These are phyloP conservation scores for Parsonsia alboflavescens DNA, from an alignment of 257 asterid species.

Conservation along the genomic window DNA sequence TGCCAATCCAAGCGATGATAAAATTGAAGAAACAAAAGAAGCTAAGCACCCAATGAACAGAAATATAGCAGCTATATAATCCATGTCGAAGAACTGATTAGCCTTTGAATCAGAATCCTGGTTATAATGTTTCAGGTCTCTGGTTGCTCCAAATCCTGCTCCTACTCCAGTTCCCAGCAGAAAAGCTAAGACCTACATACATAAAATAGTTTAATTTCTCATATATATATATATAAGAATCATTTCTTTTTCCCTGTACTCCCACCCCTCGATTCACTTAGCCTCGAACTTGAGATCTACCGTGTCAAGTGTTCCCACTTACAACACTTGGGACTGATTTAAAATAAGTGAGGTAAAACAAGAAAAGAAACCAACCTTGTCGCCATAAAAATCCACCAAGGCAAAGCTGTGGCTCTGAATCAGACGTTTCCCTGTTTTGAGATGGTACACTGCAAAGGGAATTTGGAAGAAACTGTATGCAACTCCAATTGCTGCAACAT, in stretches of 20 bases:
- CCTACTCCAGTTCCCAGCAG: constrained; percentile 19
- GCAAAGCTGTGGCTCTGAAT: constrained; percentile 6
- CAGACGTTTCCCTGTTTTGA: constrained; percentile 8
- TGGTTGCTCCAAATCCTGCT: constrained; percentile 21
- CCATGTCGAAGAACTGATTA: constrained; percentile 1
- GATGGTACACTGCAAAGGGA: constrained; percentile 15
- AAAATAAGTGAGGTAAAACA: too few relatives aligned
- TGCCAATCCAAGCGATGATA: constrained; percentile 6
- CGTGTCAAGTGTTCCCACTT: too few relatives aligned
- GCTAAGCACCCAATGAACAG: constrained; percentile 9
- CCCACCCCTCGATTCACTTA: too few relatives aligned
- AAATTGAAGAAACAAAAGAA: constrained; percentile 9
- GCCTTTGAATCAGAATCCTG: not conserved
- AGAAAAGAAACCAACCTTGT: constrained; percentile 10
- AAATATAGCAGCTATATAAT: constrained; percentile 13
- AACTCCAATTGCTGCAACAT: constrained; percentile 11
- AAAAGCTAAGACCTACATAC: constrained; percentile 4
- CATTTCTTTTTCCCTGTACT: too few relatives aligned
- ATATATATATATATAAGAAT: too few relatives aligned
- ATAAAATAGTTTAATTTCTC: not conserved
- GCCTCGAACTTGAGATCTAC: too few relatives aligned
- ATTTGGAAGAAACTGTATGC: constrained; percentile 9
- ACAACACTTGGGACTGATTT: too few relatives aligned
- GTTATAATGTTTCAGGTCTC: constrained; percentile 3
- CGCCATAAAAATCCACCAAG: constrained; percentile 15